These are phyloP conservation scores for Mrakia frigida DNA, from an alignment of 768 basidiomycete genomes.

Conservation along the genomic window DNA sequence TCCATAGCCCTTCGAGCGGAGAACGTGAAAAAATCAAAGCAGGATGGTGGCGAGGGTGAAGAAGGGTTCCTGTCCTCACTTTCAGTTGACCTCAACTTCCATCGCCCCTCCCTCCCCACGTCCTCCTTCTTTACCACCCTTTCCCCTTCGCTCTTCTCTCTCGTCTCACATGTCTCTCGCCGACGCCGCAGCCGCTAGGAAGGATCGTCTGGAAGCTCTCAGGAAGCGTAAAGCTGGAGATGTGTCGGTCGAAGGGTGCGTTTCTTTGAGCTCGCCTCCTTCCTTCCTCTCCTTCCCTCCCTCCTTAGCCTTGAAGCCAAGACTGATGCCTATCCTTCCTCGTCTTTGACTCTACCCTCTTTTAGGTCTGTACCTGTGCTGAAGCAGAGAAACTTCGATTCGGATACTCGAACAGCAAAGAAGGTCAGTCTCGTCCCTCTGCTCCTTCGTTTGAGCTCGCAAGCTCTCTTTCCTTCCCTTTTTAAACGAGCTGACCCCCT, in stretches of 20 bases:
- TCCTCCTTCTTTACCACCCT: background rate
- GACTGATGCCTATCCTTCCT: background rate
- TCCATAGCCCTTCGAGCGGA: too few species aligned
- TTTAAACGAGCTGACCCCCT: background rate
- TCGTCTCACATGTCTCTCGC: constrained; percentile 23
- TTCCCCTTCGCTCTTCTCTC: background rate
- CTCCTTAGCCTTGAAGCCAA: background rate
- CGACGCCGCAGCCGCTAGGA: constrained; percentile 19
- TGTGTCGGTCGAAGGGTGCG: constrained; percentile 10
- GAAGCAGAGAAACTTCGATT: constrained; percentile 32
- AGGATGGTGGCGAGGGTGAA: too few species aligned
- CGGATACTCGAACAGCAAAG: constrained; percentile 24
- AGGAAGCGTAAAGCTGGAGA: constrained; percentile 25
- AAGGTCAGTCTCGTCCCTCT: constrained; percentile 22
- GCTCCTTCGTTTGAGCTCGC: background rate
- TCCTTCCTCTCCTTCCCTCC: background rate
- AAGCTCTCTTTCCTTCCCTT: background rate
- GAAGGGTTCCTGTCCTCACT: too few species aligned
- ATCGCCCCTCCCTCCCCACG: background rate
- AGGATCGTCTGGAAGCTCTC: constrained; percentile 30
- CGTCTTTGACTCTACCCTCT: background rate
- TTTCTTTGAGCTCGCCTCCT: background rate
- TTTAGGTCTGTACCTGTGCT: background rate
- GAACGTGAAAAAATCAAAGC: too few species aligned
- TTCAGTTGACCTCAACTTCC: too few species aligned